A percentile compares a stretch with the other conserved stretches of the same genome.
These are phyloP conservation scores for Brassica cretica DNA, from an alignment of 345 rosid genomes.

Conservation along the genomic window DNA sequence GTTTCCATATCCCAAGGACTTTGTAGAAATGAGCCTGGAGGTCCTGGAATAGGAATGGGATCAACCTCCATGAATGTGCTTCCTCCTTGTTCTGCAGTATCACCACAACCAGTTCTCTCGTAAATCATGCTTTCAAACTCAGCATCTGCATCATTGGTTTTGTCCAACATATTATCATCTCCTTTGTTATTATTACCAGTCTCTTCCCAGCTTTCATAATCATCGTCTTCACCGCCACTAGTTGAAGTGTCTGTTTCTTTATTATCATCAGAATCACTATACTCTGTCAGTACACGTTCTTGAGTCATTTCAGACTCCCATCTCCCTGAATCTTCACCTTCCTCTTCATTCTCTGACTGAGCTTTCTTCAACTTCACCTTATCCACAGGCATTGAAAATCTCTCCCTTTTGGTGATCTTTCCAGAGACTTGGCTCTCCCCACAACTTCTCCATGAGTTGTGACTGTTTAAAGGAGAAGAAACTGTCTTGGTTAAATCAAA, in stretches of 20 bases:
- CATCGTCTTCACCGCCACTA: slow-evolving; percentile 30
- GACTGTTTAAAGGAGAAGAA: slow-evolving; percentile 43
- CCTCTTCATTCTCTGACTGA: slow-evolving; percentile 30
- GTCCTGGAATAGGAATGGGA: slow-evolving; percentile 95
- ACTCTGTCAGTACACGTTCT: slow-evolving; percentile 40
- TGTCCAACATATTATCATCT: slow-evolving; percentile 29
- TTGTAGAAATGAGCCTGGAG: slow-evolving; percentile 90
- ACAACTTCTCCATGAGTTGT: slow-evolving; percentile 41
- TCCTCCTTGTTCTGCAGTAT: slow-evolving; percentile 33
- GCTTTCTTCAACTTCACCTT: slow-evolving; percentile 47
- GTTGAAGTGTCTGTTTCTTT: slow-evolving; percentile 34
- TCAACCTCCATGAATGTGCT: slow-evolving; percentile 74
- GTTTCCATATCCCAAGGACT: slow-evolving; percentile 78
- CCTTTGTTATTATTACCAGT: slow-evolving; percentile 11
- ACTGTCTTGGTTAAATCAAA: slow-evolving; percentile 40
- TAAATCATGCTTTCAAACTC: slow-evolving; percentile 42
- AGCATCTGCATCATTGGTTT: slow-evolving; percentile 21
- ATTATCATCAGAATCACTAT: slow-evolving; percentile 20
- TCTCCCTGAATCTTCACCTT: slow-evolving; percentile 30
- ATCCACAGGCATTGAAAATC: slow-evolving; percentile 14
- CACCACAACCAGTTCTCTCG: slow-evolving; percentile 20
- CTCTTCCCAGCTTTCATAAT: slow-evolving; percentile 34
- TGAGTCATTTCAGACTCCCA: slow-evolving; percentile 51
- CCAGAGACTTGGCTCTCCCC: slow-evolving; percentile 16
- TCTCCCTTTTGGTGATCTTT: slow-evolving; percentile 9